phyloP scores from a whole-genome alignment of 2,329 filamentous ascomycete species.

The Bipolaris oryzae region DNA sequence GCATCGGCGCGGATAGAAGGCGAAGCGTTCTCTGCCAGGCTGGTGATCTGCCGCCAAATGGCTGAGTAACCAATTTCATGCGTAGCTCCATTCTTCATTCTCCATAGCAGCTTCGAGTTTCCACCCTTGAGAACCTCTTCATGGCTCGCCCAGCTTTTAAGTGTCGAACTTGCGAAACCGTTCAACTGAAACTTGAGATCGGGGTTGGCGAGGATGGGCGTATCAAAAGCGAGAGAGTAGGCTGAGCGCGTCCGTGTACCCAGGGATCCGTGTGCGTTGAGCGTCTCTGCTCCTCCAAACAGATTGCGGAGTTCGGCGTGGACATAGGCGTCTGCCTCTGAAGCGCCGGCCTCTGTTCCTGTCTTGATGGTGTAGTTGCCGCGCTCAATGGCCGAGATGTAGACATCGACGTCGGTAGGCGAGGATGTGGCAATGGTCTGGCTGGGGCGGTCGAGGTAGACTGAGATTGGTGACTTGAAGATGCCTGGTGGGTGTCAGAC shows the following conservation, averaged over 20 bases:
- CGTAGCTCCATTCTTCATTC: constrained; percentile 65
- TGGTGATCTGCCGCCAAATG: constrained; percentile 87
- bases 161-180: constrained; percentile 78
- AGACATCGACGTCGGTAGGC: constrained; percentile 80
- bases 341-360: constrained; percentile 90
- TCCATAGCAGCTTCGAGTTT: constrained; percentile 77
- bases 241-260: constrained; percentile 91
- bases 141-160: constrained; percentile 92
- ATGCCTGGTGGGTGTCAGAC: constrained; percentile 66
- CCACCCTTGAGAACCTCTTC: constrained; percentile 86
- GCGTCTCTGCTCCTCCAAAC: constrained; percentile 88
- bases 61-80: constrained; percentile 83
- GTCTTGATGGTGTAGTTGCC: constrained; percentile 88
- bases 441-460: constrained; percentile 80
- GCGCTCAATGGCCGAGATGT: constrained; percentile 77
- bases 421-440: constrained; percentile 71
- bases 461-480: constrained; percentile 80
- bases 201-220: constrained; percentile 83
- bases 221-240: constrained; percentile 84
- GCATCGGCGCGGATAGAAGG: constrained; percentile 83
- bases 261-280: constrained; percentile 84
- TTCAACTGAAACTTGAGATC: constrained; percentile 80
- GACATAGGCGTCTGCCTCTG: constrained; percentile 91
- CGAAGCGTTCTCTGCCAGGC: constrained; percentile 75
- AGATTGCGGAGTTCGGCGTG: constrained; percentile 89